phyloP scores from a whole-genome alignment of 1,284 basidiomycete genomes.

The Meripilus lineatus region DNA sequence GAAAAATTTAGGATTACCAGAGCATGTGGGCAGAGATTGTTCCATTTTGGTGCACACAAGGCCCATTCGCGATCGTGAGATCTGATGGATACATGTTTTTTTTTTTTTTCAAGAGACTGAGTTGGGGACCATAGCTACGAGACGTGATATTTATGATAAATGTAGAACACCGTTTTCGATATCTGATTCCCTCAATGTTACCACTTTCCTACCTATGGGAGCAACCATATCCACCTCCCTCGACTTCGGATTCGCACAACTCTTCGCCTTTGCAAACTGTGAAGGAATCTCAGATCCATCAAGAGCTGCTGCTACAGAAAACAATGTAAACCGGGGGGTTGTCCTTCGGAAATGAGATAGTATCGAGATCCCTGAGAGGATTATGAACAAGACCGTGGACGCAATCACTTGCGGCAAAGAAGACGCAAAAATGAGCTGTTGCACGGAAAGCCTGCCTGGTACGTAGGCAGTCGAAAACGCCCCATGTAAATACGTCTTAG shows the following conservation, averaged over 20 bases:
- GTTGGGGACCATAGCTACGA: no score
- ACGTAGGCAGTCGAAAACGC: slow-evolving; percentile 3
- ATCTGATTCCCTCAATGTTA: slow-evolving; percentile 1
- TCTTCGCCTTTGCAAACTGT: slow-evolving; percentile 1
- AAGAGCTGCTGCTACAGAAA: slow-evolving; percentile 5
- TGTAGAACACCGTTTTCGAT: background rate
- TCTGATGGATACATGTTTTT: no score
- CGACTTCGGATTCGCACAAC: background rate
- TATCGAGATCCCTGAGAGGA: background rate
- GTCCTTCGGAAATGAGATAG: background rate
- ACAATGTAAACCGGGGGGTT: slow-evolving; percentile 4
- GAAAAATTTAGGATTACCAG: no score
- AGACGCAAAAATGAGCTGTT: slow-evolving; percentile 4
- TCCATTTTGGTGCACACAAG: no score
- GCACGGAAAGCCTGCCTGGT: background rate
- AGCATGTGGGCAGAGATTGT: no score
- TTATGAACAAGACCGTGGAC: slow-evolving; percentile 4
- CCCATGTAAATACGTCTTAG: slow-evolving; percentile 1
- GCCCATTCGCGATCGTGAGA: no score
- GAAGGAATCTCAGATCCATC: slow-evolving; percentile 4
- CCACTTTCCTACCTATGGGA: background rate
- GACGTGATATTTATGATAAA: background rate
- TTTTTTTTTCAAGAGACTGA: no score
- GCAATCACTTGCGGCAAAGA: slow-evolving; percentile 6
- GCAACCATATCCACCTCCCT: background rate